These are phyloP conservation scores for Tritrichomonas musculus DNA, from an alignment of 208 protist species.

Conservation along the genomic window DNA sequence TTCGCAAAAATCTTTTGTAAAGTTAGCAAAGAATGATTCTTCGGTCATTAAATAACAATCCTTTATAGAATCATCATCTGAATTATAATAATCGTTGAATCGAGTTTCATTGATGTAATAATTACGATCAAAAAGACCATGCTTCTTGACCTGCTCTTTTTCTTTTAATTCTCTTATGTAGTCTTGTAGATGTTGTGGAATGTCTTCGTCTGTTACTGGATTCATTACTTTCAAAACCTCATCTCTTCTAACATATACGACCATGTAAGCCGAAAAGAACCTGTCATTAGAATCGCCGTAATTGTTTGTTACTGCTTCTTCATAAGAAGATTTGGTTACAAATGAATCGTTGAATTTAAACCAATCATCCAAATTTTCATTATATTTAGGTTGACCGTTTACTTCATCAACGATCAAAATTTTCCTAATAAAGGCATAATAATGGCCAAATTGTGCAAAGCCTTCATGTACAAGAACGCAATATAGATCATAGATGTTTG, in stretches of 20 bases:
- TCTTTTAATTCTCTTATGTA: no score
- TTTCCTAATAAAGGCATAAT: background rate
- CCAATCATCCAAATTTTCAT: no score
- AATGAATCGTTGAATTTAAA: background rate
- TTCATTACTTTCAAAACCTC: background rate
- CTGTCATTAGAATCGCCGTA: background rate
- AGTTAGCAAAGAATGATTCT: no score
- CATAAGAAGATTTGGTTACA: background rate
- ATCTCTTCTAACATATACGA: background rate
- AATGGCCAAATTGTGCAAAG: background rate
- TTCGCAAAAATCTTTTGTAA: no score
- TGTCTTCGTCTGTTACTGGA: background rate
- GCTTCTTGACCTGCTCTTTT: no score
- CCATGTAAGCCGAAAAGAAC: background rate
- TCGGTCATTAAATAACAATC: no score
- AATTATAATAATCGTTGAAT: no score
- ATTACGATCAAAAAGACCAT: no score
- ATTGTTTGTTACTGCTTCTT: background rate
- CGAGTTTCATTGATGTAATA: no score
- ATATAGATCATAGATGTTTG: background rate
- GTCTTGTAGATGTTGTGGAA: background rate
- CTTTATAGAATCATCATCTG: no score
- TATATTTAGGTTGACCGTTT: background rate
- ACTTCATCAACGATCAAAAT: no score
- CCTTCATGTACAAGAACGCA: background rate